Evolutionary conservation across 768 basidiomycete species (phyloP), one percentile per base, ranked within the genome.

Genomic region (Sutorius australiensis): DNA sequence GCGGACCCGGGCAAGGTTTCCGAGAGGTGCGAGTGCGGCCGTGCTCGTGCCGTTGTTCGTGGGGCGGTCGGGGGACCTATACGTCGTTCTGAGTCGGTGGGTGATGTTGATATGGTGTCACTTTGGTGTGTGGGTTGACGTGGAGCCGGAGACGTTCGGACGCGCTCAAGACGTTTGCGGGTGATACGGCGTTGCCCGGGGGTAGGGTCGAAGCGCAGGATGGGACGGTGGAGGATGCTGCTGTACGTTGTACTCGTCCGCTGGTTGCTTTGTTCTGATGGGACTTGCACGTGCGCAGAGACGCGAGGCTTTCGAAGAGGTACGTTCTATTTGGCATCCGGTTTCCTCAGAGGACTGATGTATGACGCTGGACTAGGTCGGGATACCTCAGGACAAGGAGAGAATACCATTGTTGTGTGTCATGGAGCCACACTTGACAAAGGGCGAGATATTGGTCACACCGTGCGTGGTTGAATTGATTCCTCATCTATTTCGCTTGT

Each of bases 221-320:
- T 65, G 66, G 61, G 56, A 82, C 79, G 37, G 72, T 84, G 3
- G 93, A 94, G 62, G 87, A 88, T 54, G 86, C 92, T 3, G 92
- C 92, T 17, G 91, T 92, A 66, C 45, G 55, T 45, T 28, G 42
- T 51, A 31, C 10, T 19, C 14, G 17, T 24, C 11, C 31, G 10
- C 44, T 9, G 5, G 1, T 32, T 6, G 0, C 13, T 17, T 24
- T 1, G 11, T 36, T 24, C 36, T 44, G 36, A 54, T 19, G 17
- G 30, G 7, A 37, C 16, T 4, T 34, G 32, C 17, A 8, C 24
- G 8, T 36, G 24, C 17, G 10, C 45, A 93, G 92, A 73, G 93
- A 49, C 78, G 92, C 39, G 92, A 95, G 72, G 92, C 92, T 0
- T 93, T 82, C 53, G 93, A 95, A 69, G 93, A 95, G 81, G 93